phyloP scores from a whole-genome alignment of 164 flowering plant species.

The Berberis thunbergii region DNA sequence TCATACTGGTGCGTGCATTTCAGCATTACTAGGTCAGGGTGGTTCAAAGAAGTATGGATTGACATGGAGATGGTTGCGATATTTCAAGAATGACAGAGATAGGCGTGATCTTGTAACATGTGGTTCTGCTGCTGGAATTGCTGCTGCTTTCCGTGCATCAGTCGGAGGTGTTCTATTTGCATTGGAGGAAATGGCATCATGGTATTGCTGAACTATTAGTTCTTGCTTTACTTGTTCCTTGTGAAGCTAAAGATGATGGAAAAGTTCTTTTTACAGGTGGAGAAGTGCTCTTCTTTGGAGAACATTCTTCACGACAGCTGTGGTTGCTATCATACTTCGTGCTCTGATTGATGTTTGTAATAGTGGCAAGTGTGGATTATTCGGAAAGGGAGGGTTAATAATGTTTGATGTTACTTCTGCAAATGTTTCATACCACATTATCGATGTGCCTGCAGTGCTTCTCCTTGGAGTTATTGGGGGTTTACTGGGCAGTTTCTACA shows the following conservation, averaged over 20 bases:
- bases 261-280: slow-evolving; percentile 51
- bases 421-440: slow-evolving; percentile 47
- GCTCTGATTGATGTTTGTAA: slow-evolving; percentile 64
- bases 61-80: no score
- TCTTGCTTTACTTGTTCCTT: neutral
- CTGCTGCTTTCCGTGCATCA: no score
- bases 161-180: no score
- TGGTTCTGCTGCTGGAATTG: no score
- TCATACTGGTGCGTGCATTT: no score
- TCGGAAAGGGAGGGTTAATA: slow-evolving; percentile 91
- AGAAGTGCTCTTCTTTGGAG: slow-evolving; percentile 92
- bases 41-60: no score
- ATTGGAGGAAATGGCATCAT: neutral
- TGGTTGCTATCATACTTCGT: slow-evolving; percentile 75
- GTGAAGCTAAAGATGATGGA: neutral
- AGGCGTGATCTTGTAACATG: no score
- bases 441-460: slow-evolving; percentile 72
- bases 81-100: no score
- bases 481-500: slow-evolving; percentile 65
- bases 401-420: slow-evolving; percentile 77
- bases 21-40: no score
- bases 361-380: slow-evolving; percentile 80
- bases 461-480: slow-evolving; percentile 82
- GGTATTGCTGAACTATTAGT: neutral
- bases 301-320: slow-evolving; percentile 74